Evolutionary conservation across 2,329 filamentous ascomycete genomes (phyloP), one percentile per base, ranked within the genome.

Genomic region (Conoideocrella luteorostrata): DNA sequence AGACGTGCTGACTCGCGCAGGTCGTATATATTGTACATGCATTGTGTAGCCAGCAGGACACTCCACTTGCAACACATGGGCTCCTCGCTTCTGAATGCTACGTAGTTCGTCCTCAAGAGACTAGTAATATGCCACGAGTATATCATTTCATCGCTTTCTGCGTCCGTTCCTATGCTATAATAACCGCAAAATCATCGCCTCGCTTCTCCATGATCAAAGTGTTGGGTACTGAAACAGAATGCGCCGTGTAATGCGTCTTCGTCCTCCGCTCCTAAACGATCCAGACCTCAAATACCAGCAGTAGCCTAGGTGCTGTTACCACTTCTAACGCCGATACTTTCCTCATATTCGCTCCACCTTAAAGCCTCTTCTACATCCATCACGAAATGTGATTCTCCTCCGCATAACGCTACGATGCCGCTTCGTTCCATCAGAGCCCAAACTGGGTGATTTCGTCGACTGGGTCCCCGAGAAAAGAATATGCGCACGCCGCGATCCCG

Each of bases 371-470:
- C 82, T 2, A 97, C 89, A 52, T 86, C 84, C 20, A 77, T 73
- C 7, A 95, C 85, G 63, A 96, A 95, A 54, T 93, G 82, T 1
- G 72, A 63, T 57, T 78, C 72, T 0, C 90, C 91, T 3, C 91
- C 91, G 46, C 84, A 86, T 41, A 86, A 71, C 2, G 88, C 86
- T 2, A 96, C 78, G 52, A 98, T 96, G 4, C 93, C 91, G 53
- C 86, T 89, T 43, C 77, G 73, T 43, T 80, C 71, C 67, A 97
- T 87, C 42, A 88, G 69, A 40, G 72, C 66, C 72, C 85, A 91
- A 0, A 94, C 84, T 3, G 74, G 66, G 45, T 73, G 69, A 11
- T 63, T 59, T 1, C 62, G 66, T 21, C 63, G 62, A 1, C 63
- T 65, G 0, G 78, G 76, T 1, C 72, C 71, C 9, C 80, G 67